These are phyloP conservation scores for Eleusine indica DNA, from an alignment of 176 grass and related monocot species.

Conservation along the genomic window DNA sequence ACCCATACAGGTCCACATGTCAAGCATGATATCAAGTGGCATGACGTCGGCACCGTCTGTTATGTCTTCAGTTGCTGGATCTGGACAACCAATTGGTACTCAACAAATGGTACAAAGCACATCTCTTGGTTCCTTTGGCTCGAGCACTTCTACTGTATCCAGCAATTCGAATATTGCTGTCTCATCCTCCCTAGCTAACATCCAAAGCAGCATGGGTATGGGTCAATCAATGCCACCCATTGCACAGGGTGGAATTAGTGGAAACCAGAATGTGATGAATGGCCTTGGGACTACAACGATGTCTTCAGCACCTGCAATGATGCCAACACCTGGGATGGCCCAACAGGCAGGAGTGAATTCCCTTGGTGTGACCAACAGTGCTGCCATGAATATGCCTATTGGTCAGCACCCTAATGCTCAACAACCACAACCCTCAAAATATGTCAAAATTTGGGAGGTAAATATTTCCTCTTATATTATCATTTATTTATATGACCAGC, in stretches of 20 bases:
- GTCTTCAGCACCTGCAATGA: conserved; percentile 76
- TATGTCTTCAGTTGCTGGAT: conserved; percentile 74
- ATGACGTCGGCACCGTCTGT: conserved; percentile 68
- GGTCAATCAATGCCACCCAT: conserved; percentile 62
- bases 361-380: conserved; percentile 64
- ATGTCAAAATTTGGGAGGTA: conserved; percentile 99
- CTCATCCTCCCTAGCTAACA: conserved; percentile 60
- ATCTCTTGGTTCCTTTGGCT: conserved; percentile 63
- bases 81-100: conserved; percentile 53
- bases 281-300: conserved; percentile 59
- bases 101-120: conserved; percentile 69
- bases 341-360: conserved; percentile 77
- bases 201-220: conserved; percentile 65
- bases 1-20: conserved; percentile 91
- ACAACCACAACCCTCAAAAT: conserved; percentile 70
- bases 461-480: conserved; percentile 23
- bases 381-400: conserved; percentile 81
- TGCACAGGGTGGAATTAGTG: conserved; percentile 67
- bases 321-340: conserved; percentile 82
- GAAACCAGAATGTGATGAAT: conserved; percentile 72
- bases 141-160: conserved; percentile 56
- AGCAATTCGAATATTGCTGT: conserved; percentile 70
- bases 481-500: background rate
- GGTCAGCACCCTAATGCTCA: conserved; percentile 67
- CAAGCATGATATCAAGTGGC: conserved; percentile 87